Evolutionary conservation across 140 eudicot genomes (phyloP).

Genomic region (Senecio squalidus): DNA sequence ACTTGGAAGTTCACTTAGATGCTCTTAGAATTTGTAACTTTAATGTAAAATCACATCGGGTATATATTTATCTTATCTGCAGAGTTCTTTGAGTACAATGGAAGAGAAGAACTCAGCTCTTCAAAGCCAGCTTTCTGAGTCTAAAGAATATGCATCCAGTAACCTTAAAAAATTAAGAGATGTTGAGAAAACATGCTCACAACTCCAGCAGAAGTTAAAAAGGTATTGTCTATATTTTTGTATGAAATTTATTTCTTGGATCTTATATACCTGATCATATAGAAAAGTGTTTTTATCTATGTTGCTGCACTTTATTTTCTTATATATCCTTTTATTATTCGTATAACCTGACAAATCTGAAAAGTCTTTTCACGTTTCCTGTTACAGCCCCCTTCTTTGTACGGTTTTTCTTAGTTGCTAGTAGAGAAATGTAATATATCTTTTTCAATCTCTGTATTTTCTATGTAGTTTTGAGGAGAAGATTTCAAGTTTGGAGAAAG

Average conservation of each 20-base stretch:
- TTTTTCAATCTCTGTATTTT: background rate
- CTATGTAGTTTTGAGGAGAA: conserved; percentile 79
- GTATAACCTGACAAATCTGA: background rate
- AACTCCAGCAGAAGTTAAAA: conserved; percentile 65
- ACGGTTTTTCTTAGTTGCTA: conserved; percentile 4
- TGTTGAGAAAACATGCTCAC: conserved; percentile 59
- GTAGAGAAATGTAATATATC: background rate
- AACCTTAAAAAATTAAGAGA: conserved; percentile 61
- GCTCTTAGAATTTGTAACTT: background rate
- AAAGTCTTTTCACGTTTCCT: too few relatives aligned
- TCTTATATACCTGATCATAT: background rate
- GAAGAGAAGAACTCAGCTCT: conserved; percentile 66
- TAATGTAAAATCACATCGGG: background rate
- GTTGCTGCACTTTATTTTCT: background rate
- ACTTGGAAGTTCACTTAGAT: background rate
- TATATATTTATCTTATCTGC: conserved; percentile 18
- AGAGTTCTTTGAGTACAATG: conserved; percentile 67
- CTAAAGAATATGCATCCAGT: conserved; percentile 54
- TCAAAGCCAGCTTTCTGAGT: conserved; percentile 56
- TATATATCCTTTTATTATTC: background rate
- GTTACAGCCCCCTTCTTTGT: background rate
- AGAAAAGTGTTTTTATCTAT: background rate
- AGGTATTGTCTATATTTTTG: conserved; percentile 38
- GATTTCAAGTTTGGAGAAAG: conserved; percentile 62
- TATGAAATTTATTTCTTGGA: background rate